These are phyloP conservation scores for Lactarius psammicola DNA, from an alignment of 768 basidiomycete species.

Conservation along the genomic window DNA sequence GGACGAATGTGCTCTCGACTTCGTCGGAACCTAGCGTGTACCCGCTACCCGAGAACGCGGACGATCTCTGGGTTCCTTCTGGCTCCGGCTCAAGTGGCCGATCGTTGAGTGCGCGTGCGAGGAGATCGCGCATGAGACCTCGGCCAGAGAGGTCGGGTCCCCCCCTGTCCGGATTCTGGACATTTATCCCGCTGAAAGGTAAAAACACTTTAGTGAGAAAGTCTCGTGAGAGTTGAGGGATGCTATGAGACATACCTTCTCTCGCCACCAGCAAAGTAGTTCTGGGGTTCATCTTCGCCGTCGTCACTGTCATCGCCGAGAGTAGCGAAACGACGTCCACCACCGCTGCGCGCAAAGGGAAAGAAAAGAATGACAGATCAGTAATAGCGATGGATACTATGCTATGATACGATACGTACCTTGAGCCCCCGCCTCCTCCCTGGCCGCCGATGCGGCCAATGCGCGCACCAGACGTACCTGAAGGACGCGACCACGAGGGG, in stretches of 20 bases:
- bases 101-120: conserved; percentile 80
- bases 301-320: conserved; percentile 53
- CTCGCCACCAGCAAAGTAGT: conserved; percentile 94
- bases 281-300: conserved; percentile 44
- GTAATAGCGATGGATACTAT: neutral
- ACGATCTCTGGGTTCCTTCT: conserved; percentile 26
- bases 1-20: conserved; percentile 70
- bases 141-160: conserved; percentile 43
- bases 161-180: conserved; percentile 75
- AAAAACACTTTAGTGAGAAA: neutral
- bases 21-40: conserved; percentile 90
- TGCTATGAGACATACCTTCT: conserved; percentile 55
- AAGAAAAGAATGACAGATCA: neutral
- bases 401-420: conserved; percentile 6
- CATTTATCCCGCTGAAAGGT: conserved; percentile 69
- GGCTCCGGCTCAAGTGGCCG: conserved; percentile 13
- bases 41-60: conserved; percentile 67
- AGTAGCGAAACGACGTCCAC: conserved; percentile 33
- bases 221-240: neutral
- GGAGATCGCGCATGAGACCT: conserved; percentile 62
- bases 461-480: conserved; percentile 16
- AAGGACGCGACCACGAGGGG: conserved; percentile 17
- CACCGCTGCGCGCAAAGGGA: conserved; percentile 19
- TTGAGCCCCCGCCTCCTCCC: conserved; percentile 24
- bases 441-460: conserved; percentile 33